These are phyloP conservation scores for Suillus clintonianus DNA, from an alignment of 768 basidiomycete genomes.

Conservation along the genomic window DNA sequence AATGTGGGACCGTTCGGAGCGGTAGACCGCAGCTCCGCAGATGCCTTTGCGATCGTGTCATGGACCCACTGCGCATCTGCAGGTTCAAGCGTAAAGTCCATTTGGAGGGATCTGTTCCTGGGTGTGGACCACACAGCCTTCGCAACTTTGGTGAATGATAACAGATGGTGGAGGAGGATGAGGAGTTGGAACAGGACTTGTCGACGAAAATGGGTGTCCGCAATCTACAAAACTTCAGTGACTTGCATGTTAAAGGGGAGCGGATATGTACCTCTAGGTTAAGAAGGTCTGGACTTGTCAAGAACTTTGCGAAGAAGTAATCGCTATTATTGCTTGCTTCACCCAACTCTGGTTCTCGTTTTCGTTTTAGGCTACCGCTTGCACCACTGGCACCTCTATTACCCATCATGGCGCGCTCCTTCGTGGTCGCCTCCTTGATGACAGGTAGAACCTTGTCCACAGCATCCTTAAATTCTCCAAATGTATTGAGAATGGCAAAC, in stretches of 20 bases:
- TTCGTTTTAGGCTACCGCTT: slow-evolving; percentile 54
- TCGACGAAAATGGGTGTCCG: slow-evolving; percentile 90
- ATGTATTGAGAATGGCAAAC: slow-evolving; percentile 58
- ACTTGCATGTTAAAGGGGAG: slow-evolving; percentile 6
- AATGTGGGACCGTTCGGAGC: slow-evolving; percentile 78
- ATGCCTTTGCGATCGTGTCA: slow-evolving; percentile 60
- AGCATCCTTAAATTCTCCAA: slow-evolving; percentile 67
- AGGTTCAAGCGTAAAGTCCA: slow-evolving; percentile 76
- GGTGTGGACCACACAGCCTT: slow-evolving; percentile 62
- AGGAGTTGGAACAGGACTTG: slow-evolving; percentile 87
- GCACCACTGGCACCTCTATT: slow-evolving; percentile 50
- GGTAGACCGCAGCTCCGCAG: slow-evolving; percentile 65
- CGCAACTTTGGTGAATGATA: slow-evolving; percentile 68
- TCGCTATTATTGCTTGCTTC: slow-evolving; percentile 56
- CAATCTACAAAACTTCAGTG: slow-evolving; percentile 53
- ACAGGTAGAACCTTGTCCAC: slow-evolving; percentile 75
- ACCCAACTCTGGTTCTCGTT: slow-evolving; percentile 61
- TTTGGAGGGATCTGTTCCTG: slow-evolving; percentile 78
- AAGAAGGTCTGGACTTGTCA: slow-evolving; percentile 84
- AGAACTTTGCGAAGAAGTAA: slow-evolving; percentile 93
- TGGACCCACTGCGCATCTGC: slow-evolving; percentile 76
- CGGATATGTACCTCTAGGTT: slow-evolving; percentile 73
- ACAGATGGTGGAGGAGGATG: slow-evolving; percentile 74
- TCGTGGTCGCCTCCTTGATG: slow-evolving; percentile 84
- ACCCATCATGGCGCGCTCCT: slow-evolving; percentile 88